Evolutionary conservation across 1,284 basidiomycete genomes (phyloP).

Genomic region (Xanthoconium separans): DNA sequence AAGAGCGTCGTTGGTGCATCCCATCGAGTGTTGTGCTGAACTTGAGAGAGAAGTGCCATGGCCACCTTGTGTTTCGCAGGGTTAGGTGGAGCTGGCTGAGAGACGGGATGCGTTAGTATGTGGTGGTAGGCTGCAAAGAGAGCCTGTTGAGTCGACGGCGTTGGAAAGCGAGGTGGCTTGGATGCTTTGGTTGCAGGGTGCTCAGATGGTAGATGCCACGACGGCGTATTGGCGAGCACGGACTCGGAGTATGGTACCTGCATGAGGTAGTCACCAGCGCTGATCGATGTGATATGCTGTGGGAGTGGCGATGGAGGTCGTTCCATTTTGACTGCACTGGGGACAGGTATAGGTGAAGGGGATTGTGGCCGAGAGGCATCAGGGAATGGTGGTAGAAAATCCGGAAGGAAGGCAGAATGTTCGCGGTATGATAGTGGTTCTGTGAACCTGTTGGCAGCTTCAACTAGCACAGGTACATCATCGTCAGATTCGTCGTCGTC

Average conservation of each 20-base stretch:
- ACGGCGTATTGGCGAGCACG: conserved; percentile 54
- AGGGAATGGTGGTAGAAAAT: conserved; percentile 40
- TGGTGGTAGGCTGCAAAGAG: conserved; percentile 71
- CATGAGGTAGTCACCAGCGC: conserved; percentile 56
- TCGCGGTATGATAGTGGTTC: conserved; percentile 28
- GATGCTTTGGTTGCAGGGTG: conserved; percentile 24
- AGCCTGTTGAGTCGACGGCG: conserved; percentile 55
- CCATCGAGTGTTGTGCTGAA: conserved; percentile 61
- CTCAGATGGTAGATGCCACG: conserved; percentile 65
- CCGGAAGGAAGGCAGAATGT: conserved; percentile 25
- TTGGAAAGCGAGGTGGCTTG: conserved; percentile 31
- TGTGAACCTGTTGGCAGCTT: conserved; percentile 7
- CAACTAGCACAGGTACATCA: conserved; percentile 19
- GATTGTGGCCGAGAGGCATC: conserved; percentile 44
- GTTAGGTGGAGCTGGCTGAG: conserved; percentile 42
- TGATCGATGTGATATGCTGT: conserved; percentile 34
- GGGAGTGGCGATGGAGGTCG: conserved; percentile 29
- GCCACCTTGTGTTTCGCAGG: conserved; percentile 67
- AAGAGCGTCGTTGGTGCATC: conserved; percentile 65
- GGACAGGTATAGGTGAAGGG: conserved; percentile 34
- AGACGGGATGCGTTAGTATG: conserved; percentile 50
- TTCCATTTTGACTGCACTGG: conserved; percentile 34
- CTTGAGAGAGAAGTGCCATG: conserved; percentile 58
- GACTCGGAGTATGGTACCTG: conserved; percentile 71
- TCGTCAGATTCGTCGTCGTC: conserved; percentile 39